Evolutionary conservation across 192 early-diverging fungal species (phyloP).

Genomic region (Backusella tarrabulga): DNA sequence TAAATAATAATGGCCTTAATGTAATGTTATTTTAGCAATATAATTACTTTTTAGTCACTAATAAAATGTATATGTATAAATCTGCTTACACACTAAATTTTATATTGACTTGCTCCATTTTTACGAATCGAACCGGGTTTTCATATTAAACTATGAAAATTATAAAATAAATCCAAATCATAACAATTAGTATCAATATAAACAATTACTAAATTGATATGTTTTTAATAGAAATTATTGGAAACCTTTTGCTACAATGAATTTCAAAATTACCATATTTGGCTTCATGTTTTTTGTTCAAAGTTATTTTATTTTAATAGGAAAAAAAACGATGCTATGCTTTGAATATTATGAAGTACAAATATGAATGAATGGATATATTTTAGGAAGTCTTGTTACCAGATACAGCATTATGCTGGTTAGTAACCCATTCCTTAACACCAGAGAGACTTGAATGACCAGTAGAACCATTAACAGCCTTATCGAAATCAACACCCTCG

Average conservation of each 20-base stretch:
- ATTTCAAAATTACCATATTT: not conserved
- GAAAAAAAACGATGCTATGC: not conserved
- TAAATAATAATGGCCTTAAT: not conserved
- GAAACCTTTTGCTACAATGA: not conserved
- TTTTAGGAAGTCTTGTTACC: not conserved
- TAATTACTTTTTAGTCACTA: conserved; percentile 3
- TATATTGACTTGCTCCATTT: not conserved
- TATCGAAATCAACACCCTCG: not conserved
- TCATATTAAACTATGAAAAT: not conserved
- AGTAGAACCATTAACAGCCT: not conserved
- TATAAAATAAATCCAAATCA: not conserved
- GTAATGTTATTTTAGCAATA: not conserved
- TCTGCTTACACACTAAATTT: not conserved
- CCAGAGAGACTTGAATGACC: not conserved
- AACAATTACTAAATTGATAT: not conserved
- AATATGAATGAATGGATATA: not conserved
- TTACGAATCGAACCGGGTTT: not conserved
- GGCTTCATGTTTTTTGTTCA: not conserved
- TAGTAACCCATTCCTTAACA: not conserved
- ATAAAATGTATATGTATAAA: not conserved
- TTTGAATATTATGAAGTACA: not conserved
- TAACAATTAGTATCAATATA: not conserved
- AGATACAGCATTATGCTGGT: not conserved
- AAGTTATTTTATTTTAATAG: not conserved
- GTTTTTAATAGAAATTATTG: not conserved